phyloP scores from a whole-genome alignment of 228 moss, liverwort and hornwort species.

The Sphagnum fallax region DNA sequence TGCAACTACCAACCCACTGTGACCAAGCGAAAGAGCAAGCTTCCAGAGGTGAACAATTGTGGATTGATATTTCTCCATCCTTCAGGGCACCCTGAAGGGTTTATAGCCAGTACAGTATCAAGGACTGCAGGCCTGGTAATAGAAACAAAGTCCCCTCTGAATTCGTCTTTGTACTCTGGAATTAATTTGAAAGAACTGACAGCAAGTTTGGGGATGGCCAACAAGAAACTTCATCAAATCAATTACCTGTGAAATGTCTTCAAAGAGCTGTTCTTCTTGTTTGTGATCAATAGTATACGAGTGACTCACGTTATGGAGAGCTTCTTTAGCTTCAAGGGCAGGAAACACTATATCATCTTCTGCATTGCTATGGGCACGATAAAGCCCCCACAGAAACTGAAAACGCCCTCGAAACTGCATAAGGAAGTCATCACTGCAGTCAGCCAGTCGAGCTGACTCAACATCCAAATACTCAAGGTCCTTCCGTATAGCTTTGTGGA shows the following conservation, averaged over 20 bases:
- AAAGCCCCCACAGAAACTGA: slow-evolving; percentile 93
- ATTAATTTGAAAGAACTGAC: too few relatives aligned
- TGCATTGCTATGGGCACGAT: slow-evolving; percentile 98
- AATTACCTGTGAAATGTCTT: slow-evolving; percentile 75
- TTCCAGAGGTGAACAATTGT: not conserved
- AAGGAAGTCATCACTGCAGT: slow-evolving; percentile 93
- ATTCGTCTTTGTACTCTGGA: too few relatives aligned
- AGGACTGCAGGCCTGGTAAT: too few relatives aligned
- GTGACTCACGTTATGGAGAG: slow-evolving; percentile 92
- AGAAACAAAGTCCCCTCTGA: too few relatives aligned
- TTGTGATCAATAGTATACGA: slow-evolving; percentile 99
- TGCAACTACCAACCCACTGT: too few relatives aligned
- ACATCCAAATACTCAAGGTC: slow-evolving; percentile 93
- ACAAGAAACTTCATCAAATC: too few relatives aligned
- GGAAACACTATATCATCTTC: slow-evolving; percentile 99
- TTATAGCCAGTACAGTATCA: too few relatives aligned
- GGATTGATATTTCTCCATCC: not conserved
- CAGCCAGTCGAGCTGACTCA: slow-evolving; percentile 81
- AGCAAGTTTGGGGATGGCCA: too few relatives aligned
- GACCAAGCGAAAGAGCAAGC: too few relatives aligned
- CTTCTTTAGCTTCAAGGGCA: slow-evolving; percentile 95
- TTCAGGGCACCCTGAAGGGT: too few relatives aligned
- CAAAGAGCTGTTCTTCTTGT: slow-evolving; percentile 92
- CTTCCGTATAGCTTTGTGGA: slow-evolving; percentile 97
- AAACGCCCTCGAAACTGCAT: slow-evolving; percentile 95